Percentiles rank a stretch among this genome's conserved stretches.
Conservation (phyloP, 1,284 basidiomycete genomes). For the Caloboletus firmus region DNA sequence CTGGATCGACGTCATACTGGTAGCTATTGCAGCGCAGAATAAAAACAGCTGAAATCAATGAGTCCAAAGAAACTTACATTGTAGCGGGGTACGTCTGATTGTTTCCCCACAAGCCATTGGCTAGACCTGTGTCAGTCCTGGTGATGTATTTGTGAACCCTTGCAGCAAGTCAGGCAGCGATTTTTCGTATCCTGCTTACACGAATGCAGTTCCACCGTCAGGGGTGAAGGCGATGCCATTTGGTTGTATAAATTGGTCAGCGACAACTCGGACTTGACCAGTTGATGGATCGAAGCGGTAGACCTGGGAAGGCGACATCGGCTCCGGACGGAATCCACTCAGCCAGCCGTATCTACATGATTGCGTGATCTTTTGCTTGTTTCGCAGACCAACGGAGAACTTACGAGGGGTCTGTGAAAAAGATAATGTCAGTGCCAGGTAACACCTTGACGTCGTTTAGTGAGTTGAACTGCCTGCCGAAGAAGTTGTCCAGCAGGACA, state of each 20-base stretch:
- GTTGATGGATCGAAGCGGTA: constrained; percentile 69
- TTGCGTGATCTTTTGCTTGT: background rate
- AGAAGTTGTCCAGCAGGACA: constrained; percentile 69
- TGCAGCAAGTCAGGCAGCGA: constrained; percentile 1
- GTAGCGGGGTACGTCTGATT: too few species aligned
- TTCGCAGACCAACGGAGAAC: constrained; percentile 11
- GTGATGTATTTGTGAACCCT: background rate
- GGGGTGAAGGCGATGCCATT: constrained; percentile 50
- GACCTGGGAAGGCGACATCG: constrained; percentile 56
- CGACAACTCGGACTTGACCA: too few species aligned
- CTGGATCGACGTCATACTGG: too few species aligned
- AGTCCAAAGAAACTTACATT: too few species aligned
- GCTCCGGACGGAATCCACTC: constrained; percentile 63
- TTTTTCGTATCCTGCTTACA: constrained; percentile 44
- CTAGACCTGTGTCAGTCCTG: constrained; percentile 45
- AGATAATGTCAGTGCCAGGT: constrained; percentile 57
- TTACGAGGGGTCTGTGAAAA: constrained; percentile 70
- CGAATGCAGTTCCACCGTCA: constrained; percentile 66
- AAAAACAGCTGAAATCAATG: too few species aligned
- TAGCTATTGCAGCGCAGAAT: too few species aligned
- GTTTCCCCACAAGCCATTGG: too few species aligned
- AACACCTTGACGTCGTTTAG: constrained; percentile 78
- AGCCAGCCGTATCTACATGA: constrained; percentile 57
- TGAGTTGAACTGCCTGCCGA: constrained; percentile 79
- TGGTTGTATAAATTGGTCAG: constrained; percentile 61